Conservation (phyloP, 2,329 filamentous ascomycete genomes). For the Aspergillus candidus region DNA sequence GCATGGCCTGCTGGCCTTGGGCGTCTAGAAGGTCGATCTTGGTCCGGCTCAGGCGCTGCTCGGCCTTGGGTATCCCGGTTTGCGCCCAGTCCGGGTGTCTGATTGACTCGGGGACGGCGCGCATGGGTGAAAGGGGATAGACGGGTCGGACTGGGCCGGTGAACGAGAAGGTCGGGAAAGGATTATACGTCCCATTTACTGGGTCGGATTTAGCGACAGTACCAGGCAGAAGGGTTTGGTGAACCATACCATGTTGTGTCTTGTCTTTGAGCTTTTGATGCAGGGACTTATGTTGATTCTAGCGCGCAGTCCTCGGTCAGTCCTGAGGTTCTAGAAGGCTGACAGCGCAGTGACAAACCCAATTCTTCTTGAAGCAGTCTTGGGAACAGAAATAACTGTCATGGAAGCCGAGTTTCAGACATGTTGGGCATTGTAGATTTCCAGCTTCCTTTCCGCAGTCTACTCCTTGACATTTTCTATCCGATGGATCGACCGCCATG, state of each 20-base stretch:
- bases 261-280: conserved; percentile 55
- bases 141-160: conserved; percentile 74
- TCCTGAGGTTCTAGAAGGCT: neutral
- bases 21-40: conserved; percentile 73
- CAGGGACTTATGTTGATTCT: conserved; percentile 48
- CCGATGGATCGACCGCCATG: neutral
- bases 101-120: conserved; percentile 69
- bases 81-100: conserved; percentile 73
- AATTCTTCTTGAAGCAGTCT: conserved; percentile 94
- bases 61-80: conserved; percentile 61
- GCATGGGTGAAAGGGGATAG: conserved; percentile 66
- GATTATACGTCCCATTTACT: conserved; percentile 77
- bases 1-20: conserved; percentile 73
- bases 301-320: conserved; percentile 4
- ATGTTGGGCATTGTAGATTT: conserved; percentile 81
- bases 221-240: conserved; percentile 54
- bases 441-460: conserved; percentile 80
- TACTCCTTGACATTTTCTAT: conserved; percentile 56
- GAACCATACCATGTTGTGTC: conserved; percentile 66
- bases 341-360: conserved; percentile 54
- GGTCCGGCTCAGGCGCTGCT: conserved; percentile 58
- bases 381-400: conserved; percentile 68
- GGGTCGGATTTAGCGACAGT: conserved; percentile 61
- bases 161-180: conserved; percentile 75
- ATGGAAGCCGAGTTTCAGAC: conserved; percentile 75